These are phyloP conservation scores for Sporothrix variecibatus DNA, from an alignment of 2,329 filamentous ascomycete genomes.

Conservation along the genomic window DNA sequence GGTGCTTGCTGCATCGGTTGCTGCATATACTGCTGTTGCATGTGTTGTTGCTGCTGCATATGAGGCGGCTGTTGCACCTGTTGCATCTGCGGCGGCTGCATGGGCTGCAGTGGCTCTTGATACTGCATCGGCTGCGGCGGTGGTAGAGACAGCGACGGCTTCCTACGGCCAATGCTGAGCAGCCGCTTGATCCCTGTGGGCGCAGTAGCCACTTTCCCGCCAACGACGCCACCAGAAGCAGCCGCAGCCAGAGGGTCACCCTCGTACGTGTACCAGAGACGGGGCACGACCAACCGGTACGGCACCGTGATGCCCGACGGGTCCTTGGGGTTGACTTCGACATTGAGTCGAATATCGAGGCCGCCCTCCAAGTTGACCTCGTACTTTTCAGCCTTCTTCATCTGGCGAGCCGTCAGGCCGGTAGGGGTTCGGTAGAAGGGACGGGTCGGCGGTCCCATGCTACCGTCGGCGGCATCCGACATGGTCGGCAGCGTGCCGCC, in stretches of 20 bases:
- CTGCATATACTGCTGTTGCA: not conserved
- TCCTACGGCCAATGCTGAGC: slow-evolving; percentile 47
- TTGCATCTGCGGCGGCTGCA: not conserved
- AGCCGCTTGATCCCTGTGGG: slow-evolving; percentile 48
- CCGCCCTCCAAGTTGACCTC: slow-evolving; percentile 79
- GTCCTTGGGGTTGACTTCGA: slow-evolving; percentile 83
- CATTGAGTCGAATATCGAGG: slow-evolving; percentile 82
- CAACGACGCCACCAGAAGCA: slow-evolving; percentile 26
- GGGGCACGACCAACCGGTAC: slow-evolving; percentile 83
- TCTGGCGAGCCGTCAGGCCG: slow-evolving; percentile 63
- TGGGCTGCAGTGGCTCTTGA: not conserved
- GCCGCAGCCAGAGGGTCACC: slow-evolving; percentile 43
- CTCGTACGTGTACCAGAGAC: slow-evolving; percentile 63
- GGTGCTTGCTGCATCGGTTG: not conserved
- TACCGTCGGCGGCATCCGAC: slow-evolving; percentile 18
- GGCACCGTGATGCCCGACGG: slow-evolving; percentile 85
- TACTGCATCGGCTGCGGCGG: not conserved
- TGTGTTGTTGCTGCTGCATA: not conserved
- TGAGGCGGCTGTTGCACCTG: not conserved
- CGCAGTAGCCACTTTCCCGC: slow-evolving; percentile 27
- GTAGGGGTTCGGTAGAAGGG: slow-evolving; percentile 71
- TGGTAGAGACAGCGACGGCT: slow-evolving; percentile 4
- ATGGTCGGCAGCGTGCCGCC: not conserved
- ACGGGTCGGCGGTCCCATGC: slow-evolving; percentile 3
- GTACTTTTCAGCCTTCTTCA: slow-evolving; percentile 54